Evolutionary conservation across 345 rosid genomes (phyloP).

Genomic region (Gossypium raimondii): DNA sequence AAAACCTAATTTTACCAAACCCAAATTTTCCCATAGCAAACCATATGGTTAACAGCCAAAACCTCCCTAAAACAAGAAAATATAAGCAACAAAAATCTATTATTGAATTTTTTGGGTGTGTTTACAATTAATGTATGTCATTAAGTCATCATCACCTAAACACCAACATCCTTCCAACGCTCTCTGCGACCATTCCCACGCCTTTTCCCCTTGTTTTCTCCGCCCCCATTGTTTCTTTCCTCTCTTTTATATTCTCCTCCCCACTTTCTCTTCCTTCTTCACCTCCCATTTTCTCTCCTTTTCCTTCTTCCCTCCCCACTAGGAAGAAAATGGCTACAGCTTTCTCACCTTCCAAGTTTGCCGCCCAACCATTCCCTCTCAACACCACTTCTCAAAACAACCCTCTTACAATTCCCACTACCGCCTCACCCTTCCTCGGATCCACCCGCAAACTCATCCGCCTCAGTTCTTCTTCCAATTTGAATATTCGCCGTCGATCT

Average conservation of each 20-base stretch:
- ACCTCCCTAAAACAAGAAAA: no score
- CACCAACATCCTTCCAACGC: background rate
- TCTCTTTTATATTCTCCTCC: background rate
- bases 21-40: no score
- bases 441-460: slow-evolving; percentile 10
- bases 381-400: background rate
- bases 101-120: no score
- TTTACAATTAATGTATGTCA: no score
- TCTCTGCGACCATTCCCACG: slow-evolving; percentile 14
- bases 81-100: no score
- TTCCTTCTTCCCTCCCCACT: background rate
- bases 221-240: slow-evolving; percentile 1
- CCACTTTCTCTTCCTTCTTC: background rate
- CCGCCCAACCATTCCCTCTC: background rate
- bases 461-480: background rate
- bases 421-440: slow-evolving; percentile 14
- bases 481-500: slow-evolving; percentile 11
- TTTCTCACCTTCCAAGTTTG: slow-evolving; percentile 1
- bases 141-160: background rate
- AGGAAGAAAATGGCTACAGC: background rate
- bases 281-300: background rate
- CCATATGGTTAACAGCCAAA: no score
- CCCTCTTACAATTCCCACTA: background rate
- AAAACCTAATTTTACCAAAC: no score
- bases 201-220: slow-evolving; percentile 16